Evolutionary conservation across 2,329 filamentous ascomycete genomes (phyloP), one percentile per base, ranked within the genome.

Genomic region (Nemania bipapillata): DNA sequence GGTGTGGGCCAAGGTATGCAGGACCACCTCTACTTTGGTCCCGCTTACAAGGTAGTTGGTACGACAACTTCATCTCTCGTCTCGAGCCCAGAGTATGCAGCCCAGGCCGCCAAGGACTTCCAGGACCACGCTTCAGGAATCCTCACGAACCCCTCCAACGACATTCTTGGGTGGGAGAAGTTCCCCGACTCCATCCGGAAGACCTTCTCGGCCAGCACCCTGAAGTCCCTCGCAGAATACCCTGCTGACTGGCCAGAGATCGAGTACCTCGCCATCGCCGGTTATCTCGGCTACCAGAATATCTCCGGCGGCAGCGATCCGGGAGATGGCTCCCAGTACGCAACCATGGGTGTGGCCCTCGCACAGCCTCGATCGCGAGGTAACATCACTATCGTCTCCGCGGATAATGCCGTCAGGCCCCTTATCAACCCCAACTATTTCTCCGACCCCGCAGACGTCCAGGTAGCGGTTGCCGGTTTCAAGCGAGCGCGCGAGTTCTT

Each of bases 1-100:
- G 87, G 86, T 50, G 87, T 91, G 7, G 88, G 88, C 15, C 83
- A 81, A 24, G 89, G 89, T 76, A 79, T 91, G 8, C 82, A 86
- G 75, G 87, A 90, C 74, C 85, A 84, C 42, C 12, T 66, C 35
- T 54, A 45, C 11, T 66, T 56, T 28, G 63, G 63, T 12, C 66
- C 66, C 0, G 49, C 75, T 15, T 77, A 77, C 67, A 73, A 74
- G 17, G 76, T 81, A 24, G 76, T 77, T 64, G 73, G 78, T 3
- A 28, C n/a, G 72, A 76, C 59, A 79, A 79, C 15, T 57, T 32
- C 30, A 9, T 70, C 32, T 69, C 63, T 76, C 24, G 68, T 70
- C 54, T 72, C 76, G 30, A 60, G 68, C 11, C 68, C 72, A 2
- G 63, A 72, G 2, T 66, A 74, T 3, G 72, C 73, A 8, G 65